Conservation (phyloP, 495 filamentous ascomycete genomes). For the Chaetomium cochliodes region DNA sequence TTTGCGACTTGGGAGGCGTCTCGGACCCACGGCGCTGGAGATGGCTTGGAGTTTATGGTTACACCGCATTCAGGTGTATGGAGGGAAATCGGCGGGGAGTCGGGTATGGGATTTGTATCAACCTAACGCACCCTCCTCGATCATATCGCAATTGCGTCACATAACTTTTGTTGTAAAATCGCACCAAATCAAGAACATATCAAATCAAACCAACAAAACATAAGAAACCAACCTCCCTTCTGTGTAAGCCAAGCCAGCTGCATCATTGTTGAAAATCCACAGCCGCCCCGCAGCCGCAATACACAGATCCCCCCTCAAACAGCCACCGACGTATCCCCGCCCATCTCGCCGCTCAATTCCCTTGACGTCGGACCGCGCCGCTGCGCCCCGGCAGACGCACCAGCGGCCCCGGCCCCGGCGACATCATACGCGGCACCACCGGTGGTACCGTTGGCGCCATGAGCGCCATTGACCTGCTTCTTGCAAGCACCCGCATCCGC, state of each 20-base stretch:
- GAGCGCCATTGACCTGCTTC: conserved; percentile 20
- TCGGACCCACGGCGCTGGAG: conserved; percentile 3
- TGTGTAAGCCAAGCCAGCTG: neutral
- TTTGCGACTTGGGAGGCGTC: neutral
- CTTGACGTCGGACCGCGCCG: conserved; percentile 48
- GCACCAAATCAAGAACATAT: conserved; percentile 1
- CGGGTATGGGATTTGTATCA: neutral
- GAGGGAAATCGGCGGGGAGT: neutral
- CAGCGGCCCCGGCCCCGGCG: conserved; percentile 18
- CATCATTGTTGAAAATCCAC: conserved; percentile 12
- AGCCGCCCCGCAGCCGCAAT: neutral
- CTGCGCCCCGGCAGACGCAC: conserved; percentile 26
- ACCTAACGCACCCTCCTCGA: conserved; percentile 13
- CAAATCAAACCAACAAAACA: neutral
- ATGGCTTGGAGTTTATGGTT: conserved; percentile 4
- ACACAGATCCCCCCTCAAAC: conserved; percentile 3
- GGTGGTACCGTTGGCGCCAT: conserved; percentile 12
- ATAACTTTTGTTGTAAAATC: neutral
- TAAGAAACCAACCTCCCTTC: neutral
- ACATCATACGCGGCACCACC: conserved; percentile 5
- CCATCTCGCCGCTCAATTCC: conserved; percentile 55
- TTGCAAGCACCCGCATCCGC: conserved; percentile 13
- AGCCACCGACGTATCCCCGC: conserved; percentile 47
- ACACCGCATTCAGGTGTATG: neutral
- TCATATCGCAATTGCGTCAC: neutral